Evolutionary conservation across 1,284 basidiomycete genomes (phyloP), one percentile per base, ranked within the genome.

Genomic region (Cystobasidium slooffiae): DNA sequence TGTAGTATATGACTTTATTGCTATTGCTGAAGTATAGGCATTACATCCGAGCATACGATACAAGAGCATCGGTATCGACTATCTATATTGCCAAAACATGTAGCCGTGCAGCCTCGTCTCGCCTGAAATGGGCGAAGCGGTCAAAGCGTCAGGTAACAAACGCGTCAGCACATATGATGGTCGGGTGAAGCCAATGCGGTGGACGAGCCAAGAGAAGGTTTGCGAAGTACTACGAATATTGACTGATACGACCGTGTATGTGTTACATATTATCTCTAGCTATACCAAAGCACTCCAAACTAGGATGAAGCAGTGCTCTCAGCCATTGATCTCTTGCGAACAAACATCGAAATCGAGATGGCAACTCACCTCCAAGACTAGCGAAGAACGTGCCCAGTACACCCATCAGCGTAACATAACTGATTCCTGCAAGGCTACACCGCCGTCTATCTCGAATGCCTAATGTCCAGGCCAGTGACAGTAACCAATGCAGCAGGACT

Each of bases 301-400:
- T 69, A 31, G 31, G 31, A 31, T 31, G 22, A 41, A 8, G 6
- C 31, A 61, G 20, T 31, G 20, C n/a, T 5, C 20, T 41, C 37
- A 58, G 53, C 20, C 18, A 55, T 10, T 47, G 22, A 1, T 31
- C 31, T 31, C 31, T 31, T 20, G 0, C 37, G 3, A n/a, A 12
- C 12, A 22, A 44, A 10, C 65, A 18, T 5, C 2, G 16, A 39
- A 41, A 39, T 18, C 6, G 1, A n/a, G 24, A 39, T 10, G 14
- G 1, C 12, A 18, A 52, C 68, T 70, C n/a, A 72, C 69, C 61
- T 55, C 56, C 70, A 1, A 73, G 44, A 66, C 70, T 59, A 31
- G 63, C 70, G 37, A 73, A 66, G 53, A 73, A 73, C 20, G 47
- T 64, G n/a, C 51, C 62, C 51, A 73, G 44, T 18, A 73, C 62